Percentiles rank a stretch among this genome's conserved stretches.
phyloP scores from a whole-genome alignment of 2,329 filamentous ascomycete genomes.

The Ophiostoma ulmi region DNA sequence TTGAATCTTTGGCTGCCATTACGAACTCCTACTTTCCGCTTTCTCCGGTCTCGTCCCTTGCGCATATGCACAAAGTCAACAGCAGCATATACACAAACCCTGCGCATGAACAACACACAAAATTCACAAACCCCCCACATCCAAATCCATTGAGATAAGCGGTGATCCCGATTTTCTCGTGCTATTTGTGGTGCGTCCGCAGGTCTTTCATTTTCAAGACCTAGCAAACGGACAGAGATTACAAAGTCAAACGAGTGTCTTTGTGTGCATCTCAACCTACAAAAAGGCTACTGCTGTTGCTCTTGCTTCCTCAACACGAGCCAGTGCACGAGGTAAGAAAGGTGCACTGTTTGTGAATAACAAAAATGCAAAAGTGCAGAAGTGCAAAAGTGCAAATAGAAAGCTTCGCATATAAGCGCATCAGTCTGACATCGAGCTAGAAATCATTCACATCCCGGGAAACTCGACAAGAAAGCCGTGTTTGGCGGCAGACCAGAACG shows the following conservation, averaged over 20 bases:
- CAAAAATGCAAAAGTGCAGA: background rate
- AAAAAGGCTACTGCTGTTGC: background rate
- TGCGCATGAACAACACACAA: slow-evolving; percentile 17
- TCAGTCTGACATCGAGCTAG: background rate
- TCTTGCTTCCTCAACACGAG: background rate
- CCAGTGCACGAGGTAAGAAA: background rate
- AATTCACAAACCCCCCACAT: slow-evolving; percentile 30
- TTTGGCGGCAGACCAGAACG: slow-evolving; percentile 1
- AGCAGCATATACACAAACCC: slow-evolving; percentile 14
- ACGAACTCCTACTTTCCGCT: background rate
- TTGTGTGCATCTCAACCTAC: background rate
- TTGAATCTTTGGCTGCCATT: background rate
- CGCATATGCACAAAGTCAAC: slow-evolving; percentile 11
- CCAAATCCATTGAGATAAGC: slow-evolving; percentile 30
- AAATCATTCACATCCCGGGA: background rate
- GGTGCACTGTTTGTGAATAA: background rate
- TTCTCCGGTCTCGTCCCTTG: slow-evolving; percentile 17
- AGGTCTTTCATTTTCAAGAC: background rate
- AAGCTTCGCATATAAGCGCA: background rate
- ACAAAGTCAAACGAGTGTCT: background rate
- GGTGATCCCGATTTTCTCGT: slow-evolving; percentile 18
- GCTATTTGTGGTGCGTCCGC: background rate
- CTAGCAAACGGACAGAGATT: background rate
- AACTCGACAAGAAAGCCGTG: slow-evolving; percentile 2
- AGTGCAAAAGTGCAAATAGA: background rate